These are phyloP conservation scores for Pythium chondricola DNA, from an alignment of 352 stramenopile species.

Conservation along the genomic window DNA sequence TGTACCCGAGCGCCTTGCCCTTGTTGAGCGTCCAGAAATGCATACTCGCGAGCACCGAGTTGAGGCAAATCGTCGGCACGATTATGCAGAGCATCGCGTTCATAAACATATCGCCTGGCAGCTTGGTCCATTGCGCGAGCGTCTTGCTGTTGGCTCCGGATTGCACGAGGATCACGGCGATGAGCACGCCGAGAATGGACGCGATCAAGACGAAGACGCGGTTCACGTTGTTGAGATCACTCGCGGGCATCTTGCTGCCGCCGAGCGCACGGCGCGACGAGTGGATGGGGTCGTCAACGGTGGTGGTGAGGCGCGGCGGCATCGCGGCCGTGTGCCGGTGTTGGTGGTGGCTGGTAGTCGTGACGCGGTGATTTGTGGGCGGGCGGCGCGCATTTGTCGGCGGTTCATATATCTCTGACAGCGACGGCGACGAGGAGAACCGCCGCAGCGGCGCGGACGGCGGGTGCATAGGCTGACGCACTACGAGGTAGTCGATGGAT, in stretches of 20 bases:
- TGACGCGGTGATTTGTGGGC: neutral
- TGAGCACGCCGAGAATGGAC: slow-evolving; percentile 14
- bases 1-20: slow-evolving; percentile 21
- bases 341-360: neutral
- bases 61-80: slow-evolving; percentile 32
- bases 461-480: no score
- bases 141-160: slow-evolving; percentile 7
- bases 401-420: no score
- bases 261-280: slow-evolving; percentile 11
- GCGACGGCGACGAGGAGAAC: slow-evolving; percentile 11
- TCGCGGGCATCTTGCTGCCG: slow-evolving; percentile 11
- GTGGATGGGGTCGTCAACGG: slow-evolving; percentile 9
- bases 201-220: slow-evolving; percentile 9
- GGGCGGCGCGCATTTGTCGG: no score
- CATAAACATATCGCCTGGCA: slow-evolving; percentile 31
- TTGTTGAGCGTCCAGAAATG: slow-evolving; percentile 40
- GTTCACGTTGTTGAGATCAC: slow-evolving; percentile 19
- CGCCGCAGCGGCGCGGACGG: slow-evolving; percentile 10
- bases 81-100: slow-evolving; percentile 32
- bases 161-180: slow-evolving; percentile 20
- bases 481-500: no score
- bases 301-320: neutral
- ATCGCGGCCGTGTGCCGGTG: neutral
- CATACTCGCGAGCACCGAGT: slow-evolving; percentile 36
- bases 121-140: slow-evolving; percentile 17